Evolutionary conservation across 73 alveolate genomes (phyloP).

Genomic region (Effrenium voratum): DNA sequence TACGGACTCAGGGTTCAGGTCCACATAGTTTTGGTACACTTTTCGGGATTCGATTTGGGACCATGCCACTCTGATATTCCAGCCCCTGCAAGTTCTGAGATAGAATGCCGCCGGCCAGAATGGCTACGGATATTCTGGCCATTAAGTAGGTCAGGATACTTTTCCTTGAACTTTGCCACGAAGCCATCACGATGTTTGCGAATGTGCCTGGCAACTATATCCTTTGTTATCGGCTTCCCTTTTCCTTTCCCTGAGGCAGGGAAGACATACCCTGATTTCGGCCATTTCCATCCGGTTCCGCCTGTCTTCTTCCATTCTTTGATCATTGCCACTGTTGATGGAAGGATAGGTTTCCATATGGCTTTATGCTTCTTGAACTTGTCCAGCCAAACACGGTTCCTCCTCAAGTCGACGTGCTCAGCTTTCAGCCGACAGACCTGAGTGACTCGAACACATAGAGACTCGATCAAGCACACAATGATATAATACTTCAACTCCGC

Average conservation of each 20-base stretch:
- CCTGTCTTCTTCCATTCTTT: neutral
- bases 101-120: conserved; percentile 37
- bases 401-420: neutral
- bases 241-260: neutral
- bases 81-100: neutral
- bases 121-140: conserved; percentile 14
- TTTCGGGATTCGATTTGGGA: neutral
- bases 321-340: neutral
- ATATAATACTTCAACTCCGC: neutral
- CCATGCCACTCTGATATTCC: conserved; percentile 34
- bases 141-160: neutral
- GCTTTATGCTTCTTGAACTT: neutral
- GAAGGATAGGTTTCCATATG: conserved; percentile 6
- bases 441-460: neutral
- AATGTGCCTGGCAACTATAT: neutral
- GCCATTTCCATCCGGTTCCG: conserved; percentile 1
- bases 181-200: neutral
- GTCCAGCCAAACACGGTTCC: neutral
- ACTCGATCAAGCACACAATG: neutral
- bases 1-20: neutral
- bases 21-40: conserved; percentile 19
- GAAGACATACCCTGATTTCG: neutral
- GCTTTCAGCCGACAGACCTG: conserved; percentile 12
- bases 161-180: neutral
- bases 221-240: neutral